Evolutionary conservation across 768 basidiomycete species (phyloP).

Genomic region (Leccinellum albellum): DNA sequence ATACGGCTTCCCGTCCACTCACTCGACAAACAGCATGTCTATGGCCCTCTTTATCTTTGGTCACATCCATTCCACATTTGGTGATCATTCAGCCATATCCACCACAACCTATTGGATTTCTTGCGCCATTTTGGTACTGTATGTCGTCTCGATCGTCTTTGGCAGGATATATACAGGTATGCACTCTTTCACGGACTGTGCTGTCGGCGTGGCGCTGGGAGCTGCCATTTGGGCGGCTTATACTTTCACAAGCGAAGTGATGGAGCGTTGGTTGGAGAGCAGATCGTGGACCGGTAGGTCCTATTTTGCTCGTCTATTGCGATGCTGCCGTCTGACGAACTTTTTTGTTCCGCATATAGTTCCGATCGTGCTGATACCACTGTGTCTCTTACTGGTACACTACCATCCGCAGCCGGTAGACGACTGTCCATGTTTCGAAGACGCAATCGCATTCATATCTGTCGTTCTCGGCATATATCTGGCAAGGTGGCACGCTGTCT

Average conservation of each 20-base stretch:
- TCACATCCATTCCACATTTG: conserved; percentile 51
- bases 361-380: conserved; percentile 55
- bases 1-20: conserved; percentile 95
- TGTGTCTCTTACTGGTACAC: conserved; percentile 75
- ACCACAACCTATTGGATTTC: conserved; percentile 39
- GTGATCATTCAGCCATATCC: conserved; percentile 40
- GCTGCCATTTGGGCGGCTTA: conserved; percentile 56
- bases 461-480: conserved; percentile 74
- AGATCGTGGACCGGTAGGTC: conserved; percentile 35
- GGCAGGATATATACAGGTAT: conserved; percentile 84
- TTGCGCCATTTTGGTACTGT: conserved; percentile 47
- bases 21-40: conserved; percentile 87
- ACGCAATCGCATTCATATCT: conserved; percentile 89
- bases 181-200: conserved; percentile 81
- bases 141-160: conserved; percentile 69
- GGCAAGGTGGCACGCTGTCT: conserved; percentile 58
- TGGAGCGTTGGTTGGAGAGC: conserved; percentile 43
- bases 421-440: conserved; percentile 97
- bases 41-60: conserved; percentile 80
- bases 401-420: conserved; percentile 93
- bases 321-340: conserved; percentile 10
- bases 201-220: conserved; percentile 61
- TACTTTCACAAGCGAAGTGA: conserved; percentile 27
- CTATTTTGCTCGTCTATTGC: conserved; percentile 15
- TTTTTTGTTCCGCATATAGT: conserved; percentile 31